These are phyloP conservation scores for Persicaria maculosa DNA, from an alignment of 148 eudicot genomes.

Conservation along the genomic window DNA sequence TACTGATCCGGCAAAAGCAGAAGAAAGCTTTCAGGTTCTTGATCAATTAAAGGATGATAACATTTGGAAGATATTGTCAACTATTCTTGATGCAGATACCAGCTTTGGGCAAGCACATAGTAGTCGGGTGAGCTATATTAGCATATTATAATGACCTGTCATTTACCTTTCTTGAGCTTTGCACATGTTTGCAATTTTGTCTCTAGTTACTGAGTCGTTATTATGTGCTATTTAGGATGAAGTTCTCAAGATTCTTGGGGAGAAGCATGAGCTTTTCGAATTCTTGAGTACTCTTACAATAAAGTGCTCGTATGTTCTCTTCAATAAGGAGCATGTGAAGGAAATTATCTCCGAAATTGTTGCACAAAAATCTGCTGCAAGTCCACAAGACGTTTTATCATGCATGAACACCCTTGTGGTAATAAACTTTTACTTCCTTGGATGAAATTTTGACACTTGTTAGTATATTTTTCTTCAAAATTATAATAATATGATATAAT, in stretches of 20 bases:
- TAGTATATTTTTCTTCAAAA: neutral
- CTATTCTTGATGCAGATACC: conserved; percentile 62
- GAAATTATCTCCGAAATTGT: conserved; percentile 62
- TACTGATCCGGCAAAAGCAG: conserved; percentile 68
- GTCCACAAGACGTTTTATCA: conserved; percentile 45
- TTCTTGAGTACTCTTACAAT: conserved; percentile 64
- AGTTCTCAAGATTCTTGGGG: conserved; percentile 68
- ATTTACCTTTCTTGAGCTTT: neutral
- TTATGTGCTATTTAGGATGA: conserved; percentile 52
- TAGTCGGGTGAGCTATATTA: conserved; percentile 44
- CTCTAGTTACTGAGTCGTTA: neutral
- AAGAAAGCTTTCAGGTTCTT: conserved; percentile 72
- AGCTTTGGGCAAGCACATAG: conserved; percentile 47
- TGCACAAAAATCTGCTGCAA: conserved; percentile 51
- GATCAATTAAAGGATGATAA: conserved; percentile 90
- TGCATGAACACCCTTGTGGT: conserved; percentile 97
- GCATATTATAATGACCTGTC: neutral
- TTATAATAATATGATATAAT: neutral
- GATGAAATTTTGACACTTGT: no score
- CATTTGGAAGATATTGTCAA: conserved; percentile 59
- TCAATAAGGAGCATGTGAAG: conserved; percentile 88
- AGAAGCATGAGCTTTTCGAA: conserved; percentile 73
- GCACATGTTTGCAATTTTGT: neutral
- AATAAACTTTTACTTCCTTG: conserved; percentile 19
- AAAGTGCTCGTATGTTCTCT: conserved; percentile 83